Evolutionary conservation across 1,139 yeast species (phyloP).

Genomic region (Debaryomyces robertsiae): DNA sequence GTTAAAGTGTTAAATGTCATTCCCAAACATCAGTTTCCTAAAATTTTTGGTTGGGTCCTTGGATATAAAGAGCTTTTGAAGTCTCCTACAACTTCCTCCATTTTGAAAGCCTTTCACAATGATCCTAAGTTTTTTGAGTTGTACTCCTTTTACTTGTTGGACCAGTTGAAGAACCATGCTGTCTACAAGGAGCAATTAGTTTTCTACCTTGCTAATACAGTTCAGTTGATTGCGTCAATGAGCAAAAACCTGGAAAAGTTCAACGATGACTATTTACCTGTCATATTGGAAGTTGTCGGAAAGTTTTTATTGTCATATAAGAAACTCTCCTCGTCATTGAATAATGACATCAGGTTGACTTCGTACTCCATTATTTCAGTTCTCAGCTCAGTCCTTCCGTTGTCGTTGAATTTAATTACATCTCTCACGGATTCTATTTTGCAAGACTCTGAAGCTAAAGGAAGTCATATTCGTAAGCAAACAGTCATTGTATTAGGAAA

Average conservation of each 20-base stretch:
- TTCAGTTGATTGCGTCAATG: slow-evolving; percentile 54
- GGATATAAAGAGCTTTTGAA: slow-evolving; percentile 68
- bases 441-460: slow-evolving; percentile 24
- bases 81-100: slow-evolving; percentile 66
- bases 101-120: slow-evolving; percentile 68
- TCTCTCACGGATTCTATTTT: slow-evolving; percentile 73
- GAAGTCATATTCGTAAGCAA: slow-evolving; percentile 26
- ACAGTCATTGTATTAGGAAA: slow-evolving; percentile 46
- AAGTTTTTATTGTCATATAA: slow-evolving; percentile 42
- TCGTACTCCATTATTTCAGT: slow-evolving; percentile 84
- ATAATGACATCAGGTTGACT: slow-evolving; percentile 73
- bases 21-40: slow-evolving; percentile 65
- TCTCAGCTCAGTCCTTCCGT: slow-evolving; percentile 68
- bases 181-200: slow-evolving; percentile 73
- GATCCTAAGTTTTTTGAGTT: slow-evolving; percentile 70
- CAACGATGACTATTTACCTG: slow-evolving; percentile 46
- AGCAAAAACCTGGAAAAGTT: slow-evolving; percentile 32
- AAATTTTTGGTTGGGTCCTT: slow-evolving; percentile 69
- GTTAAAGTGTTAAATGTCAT: slow-evolving; percentile 72
- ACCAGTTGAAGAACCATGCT: slow-evolving; percentile 54
- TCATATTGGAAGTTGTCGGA: slow-evolving; percentile 60
- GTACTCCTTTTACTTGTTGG: slow-evolving; percentile 60
- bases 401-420: slow-evolving; percentile 60
- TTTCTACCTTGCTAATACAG: slow-evolving; percentile 75
- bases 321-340: slow-evolving; percentile 32